Percentiles rank a stretch among this genome's conserved stretches.
phyloP scores from a whole-genome alignment of 139 green algal species.

The Chlorokybus atmophyticus region DNA sequence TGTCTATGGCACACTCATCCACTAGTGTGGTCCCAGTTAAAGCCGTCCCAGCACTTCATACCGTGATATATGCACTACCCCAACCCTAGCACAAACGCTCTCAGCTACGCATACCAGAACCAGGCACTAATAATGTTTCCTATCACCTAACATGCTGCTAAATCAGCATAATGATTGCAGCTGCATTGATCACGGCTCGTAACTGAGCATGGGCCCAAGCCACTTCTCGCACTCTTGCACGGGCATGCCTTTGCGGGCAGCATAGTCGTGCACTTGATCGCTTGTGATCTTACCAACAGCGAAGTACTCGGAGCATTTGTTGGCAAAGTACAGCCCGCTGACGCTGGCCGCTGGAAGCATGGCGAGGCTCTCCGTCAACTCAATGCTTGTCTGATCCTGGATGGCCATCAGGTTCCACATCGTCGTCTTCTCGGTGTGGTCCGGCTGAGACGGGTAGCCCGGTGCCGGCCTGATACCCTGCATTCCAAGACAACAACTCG shows the following conservation, averaged over 20 bases:
- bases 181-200: conserved; percentile 63
- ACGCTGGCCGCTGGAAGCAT: conserved; percentile 91
- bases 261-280: conserved; percentile 84
- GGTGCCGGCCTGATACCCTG: conserved; percentile 90
- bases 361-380: conserved; percentile 85
- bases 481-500: no score
- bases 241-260: conserved; percentile 74
- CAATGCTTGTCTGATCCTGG: conserved; percentile 61
- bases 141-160: not conserved
- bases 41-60: not conserved
- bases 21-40: no score
- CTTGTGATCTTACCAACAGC: conserved; percentile 92
- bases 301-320: conserved; percentile 77
- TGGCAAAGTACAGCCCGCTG: conserved; percentile 87
- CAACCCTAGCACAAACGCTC: not conserved
- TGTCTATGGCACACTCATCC: no score
- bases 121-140: not conserved
- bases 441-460: conserved; percentile 95
- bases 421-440: conserved; percentile 93
- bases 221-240: conserved; percentile 67
- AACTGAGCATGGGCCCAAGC: conserved; percentile 77
- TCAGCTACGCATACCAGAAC: not conserved
- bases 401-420: conserved; percentile 92
- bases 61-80: not conserved
- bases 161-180: not conserved